phyloP scores from a whole-genome alignment of 345 rosid genomes.

The Excoecaria agallocha region DNA sequence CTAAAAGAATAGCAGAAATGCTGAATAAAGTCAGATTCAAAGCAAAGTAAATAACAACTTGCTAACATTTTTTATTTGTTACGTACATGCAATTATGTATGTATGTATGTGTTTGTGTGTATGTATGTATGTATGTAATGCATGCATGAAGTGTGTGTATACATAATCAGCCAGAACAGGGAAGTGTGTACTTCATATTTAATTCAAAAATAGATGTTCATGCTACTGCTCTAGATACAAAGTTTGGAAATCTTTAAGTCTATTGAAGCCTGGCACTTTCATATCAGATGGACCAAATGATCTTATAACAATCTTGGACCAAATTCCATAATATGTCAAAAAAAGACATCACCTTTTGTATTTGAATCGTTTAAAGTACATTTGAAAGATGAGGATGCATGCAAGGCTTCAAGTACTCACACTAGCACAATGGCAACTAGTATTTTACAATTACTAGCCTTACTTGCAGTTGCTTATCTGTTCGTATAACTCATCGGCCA shows the following conservation, averaged over 20 bases:
- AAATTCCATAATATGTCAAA: background rate
- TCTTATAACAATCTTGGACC: background rate
- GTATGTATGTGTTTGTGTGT: no score
- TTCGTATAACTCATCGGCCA: background rate
- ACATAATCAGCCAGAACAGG: no score
- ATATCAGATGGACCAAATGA: background rate
- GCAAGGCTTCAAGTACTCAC: background rate
- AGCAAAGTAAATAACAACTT: background rate
- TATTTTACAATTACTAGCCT: background rate
- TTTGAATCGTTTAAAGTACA: background rate
- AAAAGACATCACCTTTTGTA: background rate
- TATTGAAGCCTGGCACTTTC: background rate
- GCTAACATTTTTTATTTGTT: background rate
- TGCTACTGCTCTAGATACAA: background rate
- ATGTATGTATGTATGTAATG: no score
- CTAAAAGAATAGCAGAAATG: conserved; percentile 34
- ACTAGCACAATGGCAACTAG: background rate
- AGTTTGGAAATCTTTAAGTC: background rate
- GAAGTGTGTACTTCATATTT: no score
- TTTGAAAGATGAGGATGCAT: background rate
- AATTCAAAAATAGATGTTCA: no score
- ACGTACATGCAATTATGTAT: background rate
- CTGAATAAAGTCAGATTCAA: background rate
- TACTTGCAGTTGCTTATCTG: background rate
- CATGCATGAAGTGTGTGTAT: no score